Percentiles rank a stretch among this genome's conserved stretches.
These are phyloP conservation scores for Saturnispora serradocipensis DNA, from an alignment of 805 yeast genomes.

Conservation along the genomic window DNA sequence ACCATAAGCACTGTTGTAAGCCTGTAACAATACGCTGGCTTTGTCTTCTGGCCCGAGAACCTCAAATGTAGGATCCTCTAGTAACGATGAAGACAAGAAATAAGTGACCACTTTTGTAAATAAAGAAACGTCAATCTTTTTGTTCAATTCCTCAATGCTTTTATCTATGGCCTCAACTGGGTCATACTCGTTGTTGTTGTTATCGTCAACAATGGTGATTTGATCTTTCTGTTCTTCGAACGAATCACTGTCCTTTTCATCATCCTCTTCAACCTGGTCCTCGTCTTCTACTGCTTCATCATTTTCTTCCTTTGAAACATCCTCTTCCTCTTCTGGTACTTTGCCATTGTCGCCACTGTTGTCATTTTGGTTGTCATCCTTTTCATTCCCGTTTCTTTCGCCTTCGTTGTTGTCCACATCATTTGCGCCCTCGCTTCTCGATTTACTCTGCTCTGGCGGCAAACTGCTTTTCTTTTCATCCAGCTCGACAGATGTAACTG, in stretches of 20 bases:
- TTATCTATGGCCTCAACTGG: neutral
- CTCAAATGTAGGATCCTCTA: constrained; percentile 30
- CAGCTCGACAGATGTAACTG: neutral
- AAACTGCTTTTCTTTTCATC: neutral
- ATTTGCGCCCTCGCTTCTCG: neutral
- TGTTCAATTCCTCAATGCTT: constrained; percentile 18
- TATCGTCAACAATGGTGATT: constrained; percentile 1
- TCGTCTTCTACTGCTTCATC: neutral
- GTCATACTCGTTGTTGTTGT: constrained; percentile 2
- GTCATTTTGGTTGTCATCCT: neutral
- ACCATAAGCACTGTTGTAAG: constrained; percentile 24
- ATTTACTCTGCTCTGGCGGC: neutral
- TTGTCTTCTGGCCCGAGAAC: constrained; percentile 28
- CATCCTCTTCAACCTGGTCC: neutral
- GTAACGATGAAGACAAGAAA: constrained; percentile 23
- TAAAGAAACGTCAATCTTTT: constrained; percentile 29
- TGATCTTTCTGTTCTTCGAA: neutral
- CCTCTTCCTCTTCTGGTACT: neutral
- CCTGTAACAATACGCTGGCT: constrained; percentile 26
- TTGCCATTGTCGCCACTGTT: neutral
- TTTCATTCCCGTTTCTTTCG: neutral
- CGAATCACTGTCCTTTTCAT: constrained; percentile 3
- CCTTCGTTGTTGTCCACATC: neutral
- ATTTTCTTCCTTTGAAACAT: neutral
- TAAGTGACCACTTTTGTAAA: constrained; percentile 27